A percentile compares a stretch with the other conserved stretches of the same genome.
These are phyloP conservation scores for Entelexis paramagnoliae DNA, from an alignment of 1,139 yeast genomes.

Conservation along the genomic window DNA sequence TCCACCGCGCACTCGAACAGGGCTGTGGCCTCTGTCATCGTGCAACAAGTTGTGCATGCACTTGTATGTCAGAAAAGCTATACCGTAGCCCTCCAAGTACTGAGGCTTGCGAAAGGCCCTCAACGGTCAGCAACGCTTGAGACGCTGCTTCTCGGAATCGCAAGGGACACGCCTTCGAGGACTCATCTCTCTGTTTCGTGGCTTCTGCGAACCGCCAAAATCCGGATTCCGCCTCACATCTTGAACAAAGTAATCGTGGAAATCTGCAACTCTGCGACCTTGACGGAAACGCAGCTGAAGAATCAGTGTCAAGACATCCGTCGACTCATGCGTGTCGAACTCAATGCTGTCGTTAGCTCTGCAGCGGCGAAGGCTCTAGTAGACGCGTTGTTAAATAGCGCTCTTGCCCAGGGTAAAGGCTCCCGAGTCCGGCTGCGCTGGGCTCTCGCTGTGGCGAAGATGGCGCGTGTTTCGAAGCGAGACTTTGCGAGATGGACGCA, in stretches of 20 bases:
- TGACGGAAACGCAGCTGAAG: slow-evolving; percentile 23
- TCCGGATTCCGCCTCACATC: slow-evolving; percentile 13
- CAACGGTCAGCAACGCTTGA: slow-evolving; percentile 14
- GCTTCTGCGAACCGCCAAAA: slow-evolving; percentile 13
- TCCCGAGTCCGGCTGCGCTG: slow-evolving; percentile 23
- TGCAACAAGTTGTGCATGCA: slow-evolving; percentile 2
- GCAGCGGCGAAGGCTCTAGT: slow-evolving; percentile 23
- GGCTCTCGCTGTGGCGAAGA: slow-evolving; percentile 24
- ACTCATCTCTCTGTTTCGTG: slow-evolving; percentile 18
- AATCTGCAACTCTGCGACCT: slow-evolving; percentile 11
- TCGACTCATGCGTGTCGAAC: slow-evolving; percentile 7
- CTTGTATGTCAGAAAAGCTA: slow-evolving; percentile 19
- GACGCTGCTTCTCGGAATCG: slow-evolving; percentile 18
- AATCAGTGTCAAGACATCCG: slow-evolving; percentile 20
- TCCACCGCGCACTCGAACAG: neutral
- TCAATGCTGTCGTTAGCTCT: slow-evolving; percentile 9
- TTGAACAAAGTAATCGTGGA: slow-evolving; percentile 21
- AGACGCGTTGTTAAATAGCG: slow-evolving; percentile 20
- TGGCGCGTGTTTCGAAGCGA: slow-evolving; percentile 17
- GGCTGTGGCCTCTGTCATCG: slow-evolving; percentile 3
- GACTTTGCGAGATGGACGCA: slow-evolving; percentile 22
- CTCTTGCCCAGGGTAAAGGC: slow-evolving; percentile 22
- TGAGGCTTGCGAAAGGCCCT: slow-evolving; percentile 14
- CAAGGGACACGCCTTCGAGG: slow-evolving; percentile 20
- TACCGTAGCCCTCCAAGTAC: slow-evolving; percentile 22